Evolutionary conservation across 306 rosid species (phyloP).

Genomic region (Lablab purpureus): DNA sequence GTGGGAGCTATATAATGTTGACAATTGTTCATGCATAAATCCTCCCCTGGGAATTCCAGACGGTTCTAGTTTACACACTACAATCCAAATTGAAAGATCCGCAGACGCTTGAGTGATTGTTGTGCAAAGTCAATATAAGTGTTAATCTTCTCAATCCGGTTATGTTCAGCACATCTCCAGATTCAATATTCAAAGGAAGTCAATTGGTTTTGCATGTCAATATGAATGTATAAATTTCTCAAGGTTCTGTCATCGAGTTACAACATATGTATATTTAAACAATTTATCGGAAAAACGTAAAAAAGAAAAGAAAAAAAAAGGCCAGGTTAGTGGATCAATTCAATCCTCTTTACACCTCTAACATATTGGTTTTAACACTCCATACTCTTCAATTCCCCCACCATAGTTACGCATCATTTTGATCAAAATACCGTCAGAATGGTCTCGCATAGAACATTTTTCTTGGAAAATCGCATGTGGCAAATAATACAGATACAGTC

Average conservation of each 20-base stretch:
- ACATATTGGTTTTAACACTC: neutral
- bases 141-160: neutral
- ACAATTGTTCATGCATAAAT: slow-evolving; percentile 67
- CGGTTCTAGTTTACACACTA: slow-evolving; percentile 64
- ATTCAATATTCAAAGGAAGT: slow-evolving; percentile 8
- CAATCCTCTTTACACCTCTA: neutral
- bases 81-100: slow-evolving; percentile 52
- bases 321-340: neutral
- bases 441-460: neutral
- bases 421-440: too few relatives aligned
- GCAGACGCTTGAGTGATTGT: slow-evolving; percentile 31
- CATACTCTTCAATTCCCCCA: neutral
- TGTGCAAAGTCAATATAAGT: neutral
- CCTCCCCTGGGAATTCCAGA: slow-evolving; percentile 84
- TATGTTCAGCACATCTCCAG: neutral
- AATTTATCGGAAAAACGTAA: neutral
- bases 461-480: neutral
- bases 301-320: too few relatives aligned
- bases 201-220: neutral
- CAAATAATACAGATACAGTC: neutral
- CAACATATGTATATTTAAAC: neutral
- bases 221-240: neutral
- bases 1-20: slow-evolving; percentile 72
- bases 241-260: neutral
- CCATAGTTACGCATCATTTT: neutral